phyloP scores from a whole-genome alignment of 2,329 filamentous ascomycete species.

The Monosporascus sp. region DNA sequence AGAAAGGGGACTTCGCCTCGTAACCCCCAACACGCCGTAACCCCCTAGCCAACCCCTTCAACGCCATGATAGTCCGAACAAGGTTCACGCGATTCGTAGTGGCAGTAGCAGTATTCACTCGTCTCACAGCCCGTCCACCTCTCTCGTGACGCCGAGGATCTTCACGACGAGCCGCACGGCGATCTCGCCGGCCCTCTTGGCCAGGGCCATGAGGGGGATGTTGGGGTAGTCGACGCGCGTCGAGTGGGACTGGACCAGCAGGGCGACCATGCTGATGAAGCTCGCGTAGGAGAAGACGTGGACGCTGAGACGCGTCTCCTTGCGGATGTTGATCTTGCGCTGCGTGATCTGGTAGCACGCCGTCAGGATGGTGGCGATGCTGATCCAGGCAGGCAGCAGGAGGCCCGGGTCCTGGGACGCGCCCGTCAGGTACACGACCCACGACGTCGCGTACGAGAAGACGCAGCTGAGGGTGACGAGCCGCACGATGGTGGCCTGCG shows the following conservation, averaged over 20 bases:
- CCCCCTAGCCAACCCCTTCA: neutral
- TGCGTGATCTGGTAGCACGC: constrained; percentile 72
- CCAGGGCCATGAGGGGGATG: constrained; percentile 19
- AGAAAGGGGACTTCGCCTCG: neutral
- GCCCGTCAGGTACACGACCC: constrained; percentile 64
- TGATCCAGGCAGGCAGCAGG: constrained; percentile 71
- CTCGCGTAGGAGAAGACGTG: constrained; percentile 71
- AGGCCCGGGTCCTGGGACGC: constrained; percentile 65
- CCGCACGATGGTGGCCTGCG: constrained; percentile 73
- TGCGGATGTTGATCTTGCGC: constrained; percentile 73
- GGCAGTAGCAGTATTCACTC: neutral
- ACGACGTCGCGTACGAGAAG: constrained; percentile 70
- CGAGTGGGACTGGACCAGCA: constrained; percentile 63
- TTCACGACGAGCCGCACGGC: constrained; percentile 17
- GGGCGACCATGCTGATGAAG: constrained; percentile 68
- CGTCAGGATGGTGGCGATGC: constrained; percentile 69
- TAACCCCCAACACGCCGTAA: neutral
- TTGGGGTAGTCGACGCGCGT: constrained; percentile 56
- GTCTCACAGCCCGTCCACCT: constrained; percentile 10
- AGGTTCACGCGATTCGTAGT: neutral
- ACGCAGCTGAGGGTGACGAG: constrained; percentile 69
- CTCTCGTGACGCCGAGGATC: constrained; percentile 22
- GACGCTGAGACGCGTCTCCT: constrained; percentile 72
- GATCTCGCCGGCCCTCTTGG: constrained; percentile 14
- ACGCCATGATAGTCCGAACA: neutral